These are phyloP conservation scores for Neurospora sp. DNA, from an alignment of 495 filamentous ascomycete species.

Conservation along the genomic window DNA sequence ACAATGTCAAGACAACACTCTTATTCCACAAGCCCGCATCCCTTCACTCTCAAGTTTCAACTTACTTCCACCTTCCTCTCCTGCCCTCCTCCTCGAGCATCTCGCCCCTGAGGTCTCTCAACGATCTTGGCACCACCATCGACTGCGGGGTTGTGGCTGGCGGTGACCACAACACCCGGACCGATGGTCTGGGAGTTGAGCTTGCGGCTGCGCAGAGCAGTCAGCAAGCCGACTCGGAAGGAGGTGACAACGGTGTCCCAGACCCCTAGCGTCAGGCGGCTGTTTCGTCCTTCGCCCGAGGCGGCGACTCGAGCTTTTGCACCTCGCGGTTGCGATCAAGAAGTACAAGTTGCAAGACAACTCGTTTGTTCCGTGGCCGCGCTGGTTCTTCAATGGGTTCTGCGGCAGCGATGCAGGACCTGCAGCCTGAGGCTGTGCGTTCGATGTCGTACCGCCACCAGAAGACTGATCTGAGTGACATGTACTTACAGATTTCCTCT, in stretches of 20 bases:
- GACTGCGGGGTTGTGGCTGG: slow-evolving; percentile 71
- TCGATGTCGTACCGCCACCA: neutral
- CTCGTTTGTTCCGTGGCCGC: too few species aligned
- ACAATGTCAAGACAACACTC: neutral
- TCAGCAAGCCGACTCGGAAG: slow-evolving; percentile 81
- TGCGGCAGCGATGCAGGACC: neutral
- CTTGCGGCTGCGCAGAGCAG: slow-evolving; percentile 80
- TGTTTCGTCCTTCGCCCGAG: neutral
- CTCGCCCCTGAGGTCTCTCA: neutral
- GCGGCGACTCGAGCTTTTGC: neutral
- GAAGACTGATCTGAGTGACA: neutral
- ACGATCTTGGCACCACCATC: neutral
- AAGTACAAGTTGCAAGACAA: too few species aligned
- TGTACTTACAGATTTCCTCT: neutral
- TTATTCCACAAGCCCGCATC: neutral
- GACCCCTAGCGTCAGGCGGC: neutral
- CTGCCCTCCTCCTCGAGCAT: neutral
- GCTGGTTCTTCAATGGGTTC: too few species aligned
- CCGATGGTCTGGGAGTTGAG: slow-evolving; percentile 78
- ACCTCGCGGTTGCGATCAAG: too few species aligned
- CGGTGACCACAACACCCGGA: slow-evolving; percentile 83
- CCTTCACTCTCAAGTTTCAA: neutral
- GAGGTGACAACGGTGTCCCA: slow-evolving; percentile 41
- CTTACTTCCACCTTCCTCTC: neutral
- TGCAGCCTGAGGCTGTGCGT: neutral